Evolutionary conservation across 192 early-diverging fungal genomes (phyloP), one percentile per base, ranked within the genome.

Genomic region (Phlyctochytrium arcticum): DNA sequence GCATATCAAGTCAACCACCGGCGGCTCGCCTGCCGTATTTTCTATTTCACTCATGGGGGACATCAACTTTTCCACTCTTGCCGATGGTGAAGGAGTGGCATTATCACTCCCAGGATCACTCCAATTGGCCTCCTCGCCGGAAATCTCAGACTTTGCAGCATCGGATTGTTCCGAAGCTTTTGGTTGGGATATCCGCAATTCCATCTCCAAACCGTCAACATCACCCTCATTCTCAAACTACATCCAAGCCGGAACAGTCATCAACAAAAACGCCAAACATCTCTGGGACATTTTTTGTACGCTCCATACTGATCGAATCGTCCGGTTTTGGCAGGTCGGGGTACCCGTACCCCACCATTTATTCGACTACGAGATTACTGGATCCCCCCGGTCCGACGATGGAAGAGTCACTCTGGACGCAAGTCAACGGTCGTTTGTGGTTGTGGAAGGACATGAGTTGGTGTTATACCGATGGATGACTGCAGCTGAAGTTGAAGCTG

Each of bases 261-360:
- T 59, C 32, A 57, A 59, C 35, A 48, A 57, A 32, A 67, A 67
- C 36, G 57, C 31, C 6, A 53, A 59, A 26, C 50, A 49, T 7
- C 37, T 44, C 6, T 60, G 47, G 57, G 68, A 69, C 35, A 60
- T 69, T n/a, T 48, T 69, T 7, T 53, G 36, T 12, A 69, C 59
- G 6, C 6, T 48, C 17, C 54, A 54, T 27, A 29, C 32, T 17
- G 34, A 62, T 23, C 5, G 33, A 6, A 23, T 26, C 2, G 10
- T 69, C 19, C 4, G 15, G 8, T 69, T 69, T 33, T 69, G 60
- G 59, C 59, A 69, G 21, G n/a, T 54, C 12, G 42, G 29, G 9
- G 30, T 27, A 5, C 68, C 68, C n/a, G n/a, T 53, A 17, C 19
- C 34, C 24, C 8, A 32, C 5, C 53, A 48, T 6, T 31, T 69